Evolutionary conservation across 2,329 filamentous ascomycete species (phyloP), one percentile per base, ranked within the genome.

Genomic region (Dactylellina drechsleri): DNA sequence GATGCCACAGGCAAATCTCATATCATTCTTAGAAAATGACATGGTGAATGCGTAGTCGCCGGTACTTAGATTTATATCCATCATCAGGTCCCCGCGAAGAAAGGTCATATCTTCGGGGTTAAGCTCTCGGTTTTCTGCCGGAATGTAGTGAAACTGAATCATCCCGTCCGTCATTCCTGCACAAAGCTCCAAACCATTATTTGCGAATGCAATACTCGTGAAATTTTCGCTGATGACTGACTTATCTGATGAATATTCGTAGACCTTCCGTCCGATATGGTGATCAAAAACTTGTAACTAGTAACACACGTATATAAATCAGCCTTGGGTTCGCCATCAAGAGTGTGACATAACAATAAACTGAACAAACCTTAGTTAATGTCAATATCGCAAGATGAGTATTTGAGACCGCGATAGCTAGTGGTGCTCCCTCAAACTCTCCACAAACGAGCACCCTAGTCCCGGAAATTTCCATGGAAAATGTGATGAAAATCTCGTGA

Each of bases 231-330:
- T 58, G 2, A 53, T 59, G 6, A 75, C 47, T 10, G 71, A 53
- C 43, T 75, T 75, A 26, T 68, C 53, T 13, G 71, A 75, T 23
- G 64, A 40, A 52, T 58, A 68, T 50, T 75, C 71, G 59, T 75
- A 75, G 23, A 75, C 26, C 43, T 56, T 75, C 41, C 49, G 57
- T 10, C 71, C 64, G 26, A 58, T 68, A 28, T 60, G 71, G 28
- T 75, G 64, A 43, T 68, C 66, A 40, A 75, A 75, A n/a, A 75
- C 58, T 65, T 75, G 71, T 56, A 75, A 10, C 71, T 75, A 31
- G 7, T 7, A 5, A 6, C 15, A 47, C 43, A 15, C 7, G 7
- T 20, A 23, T n/a, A 57, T 3, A 36, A 4, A 15, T 60, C 47
- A 49, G 43, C 16, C 31, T 40, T 20, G 16, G n/a, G 12, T 52